Base-by-base conservation (phyloP, 139 green algal species). In the Coelastrella sp. region DNA sequence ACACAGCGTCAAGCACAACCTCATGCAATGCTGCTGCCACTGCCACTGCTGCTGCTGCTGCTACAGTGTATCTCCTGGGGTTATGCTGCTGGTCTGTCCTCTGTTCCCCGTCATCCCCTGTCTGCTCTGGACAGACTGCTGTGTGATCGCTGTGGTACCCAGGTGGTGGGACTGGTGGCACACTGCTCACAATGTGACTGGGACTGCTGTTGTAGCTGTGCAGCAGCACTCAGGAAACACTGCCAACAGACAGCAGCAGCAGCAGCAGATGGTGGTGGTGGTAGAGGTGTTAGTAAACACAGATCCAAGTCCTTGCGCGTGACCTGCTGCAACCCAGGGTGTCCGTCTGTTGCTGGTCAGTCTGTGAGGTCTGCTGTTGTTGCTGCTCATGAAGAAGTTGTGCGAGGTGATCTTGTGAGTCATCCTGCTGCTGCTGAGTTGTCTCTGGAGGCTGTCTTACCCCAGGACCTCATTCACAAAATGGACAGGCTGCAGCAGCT, bases 61-160 rank as follows among this genome's bases (percentile, higher is more conserved):
- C 32, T 5, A n/a, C 73, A 81, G 73, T 32, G 48, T 4, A 5
- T 37, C 35, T 48, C 73, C 13, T 66, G 73, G 63, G 45, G 32
- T 32, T 32, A 37, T 50, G 25, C 48, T 9, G 48, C 13, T 35
- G 37, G 48, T n/a, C 48, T 85, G 43, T 35, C 23, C 23, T 17
- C n/a, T n/a, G 63, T 85, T 17, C 79, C 64, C 32, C 23, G 50
- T 48, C 40, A 76, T 30, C 3, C 7, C 32, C 53, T 79, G 53
- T 11, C 15, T 0, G 4, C 2, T 45, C 23, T 40, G 59, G 86
- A 86, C 41, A 75, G 86, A 17, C 32, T 40, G 25, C 75, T 91
- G 81, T 91, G 88, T 81, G 87, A 91, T 83, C 48, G 81, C 63
- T 91, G 88, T 81, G 88, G 38, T 21, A 91, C 88, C 2, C 68